Conservation (phyloP, 371 early-diverging fungal genomes). For the Syncephalis fuscata region DNA sequence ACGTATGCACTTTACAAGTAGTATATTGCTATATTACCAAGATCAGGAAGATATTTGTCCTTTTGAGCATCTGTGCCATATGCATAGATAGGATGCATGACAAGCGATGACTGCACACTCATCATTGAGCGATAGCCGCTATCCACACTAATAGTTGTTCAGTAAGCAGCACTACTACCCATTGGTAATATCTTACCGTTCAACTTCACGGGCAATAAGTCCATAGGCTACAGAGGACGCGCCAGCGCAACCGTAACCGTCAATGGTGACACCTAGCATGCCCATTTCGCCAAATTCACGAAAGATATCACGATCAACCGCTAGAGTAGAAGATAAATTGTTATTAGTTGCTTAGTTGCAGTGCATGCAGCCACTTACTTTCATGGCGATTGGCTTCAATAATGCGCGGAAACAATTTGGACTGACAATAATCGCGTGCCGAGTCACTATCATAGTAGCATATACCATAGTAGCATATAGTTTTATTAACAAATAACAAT, state of each 20-base stretch:
- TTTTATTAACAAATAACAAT: too few species aligned
- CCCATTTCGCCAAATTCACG: conserved; percentile 91
- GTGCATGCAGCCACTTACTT: conserved; percentile 33
- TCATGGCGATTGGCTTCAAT: conserved; percentile 73
- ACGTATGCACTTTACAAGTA: neutral
- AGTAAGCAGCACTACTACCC: neutral
- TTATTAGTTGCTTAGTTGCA: neutral
- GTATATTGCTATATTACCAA: too few species aligned
- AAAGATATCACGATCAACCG: conserved; percentile 81
- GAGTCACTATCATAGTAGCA: conserved; percentile 43
- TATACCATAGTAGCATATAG: too few species aligned
- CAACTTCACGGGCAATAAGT: conserved; percentile 89
- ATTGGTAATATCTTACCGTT: conserved; percentile 30
- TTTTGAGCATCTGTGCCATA: conserved; percentile 86
- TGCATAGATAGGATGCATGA: conserved; percentile 94
- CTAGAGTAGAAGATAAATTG: conserved; percentile 11
- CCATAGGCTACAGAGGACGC: conserved; percentile 96
- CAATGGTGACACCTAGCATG: conserved; percentile 84
- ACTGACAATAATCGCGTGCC: conserved; percentile 78
- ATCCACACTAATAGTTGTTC: conserved; percentile 49
- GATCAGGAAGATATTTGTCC: conserved; percentile 78
- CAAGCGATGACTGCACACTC: conserved; percentile 95
- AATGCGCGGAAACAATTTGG: conserved; percentile 74
- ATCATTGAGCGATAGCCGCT: conserved; percentile 95
- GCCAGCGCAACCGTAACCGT: conserved; percentile 95